Evolutionary conservation across 228 moss, liverwort and hornwort genomes (phyloP).

Genomic region (Sphagnum magellanicum): DNA sequence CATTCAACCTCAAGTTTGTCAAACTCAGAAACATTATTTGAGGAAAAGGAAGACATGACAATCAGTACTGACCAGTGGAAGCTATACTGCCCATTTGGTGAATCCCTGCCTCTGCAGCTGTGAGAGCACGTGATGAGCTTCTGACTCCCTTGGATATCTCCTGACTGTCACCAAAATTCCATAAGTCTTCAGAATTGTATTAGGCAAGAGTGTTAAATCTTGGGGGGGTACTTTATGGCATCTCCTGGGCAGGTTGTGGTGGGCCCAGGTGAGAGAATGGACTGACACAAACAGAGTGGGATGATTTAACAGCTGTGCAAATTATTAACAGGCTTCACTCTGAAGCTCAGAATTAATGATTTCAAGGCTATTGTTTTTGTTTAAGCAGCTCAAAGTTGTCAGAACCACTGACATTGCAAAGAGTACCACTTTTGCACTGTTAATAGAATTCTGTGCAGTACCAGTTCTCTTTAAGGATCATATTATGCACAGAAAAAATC

Average conservation of each 20-base stretch:
- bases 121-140: constrained; percentile 84
- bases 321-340: no score
- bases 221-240: no score
- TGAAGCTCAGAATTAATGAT: no score
- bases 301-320: no score
- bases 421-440: background rate
- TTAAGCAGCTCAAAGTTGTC: background rate
- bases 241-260: no score
- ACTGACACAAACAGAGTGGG: no score
- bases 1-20: background rate
- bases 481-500: background rate
- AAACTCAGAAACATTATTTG: background rate
- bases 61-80: constrained; percentile 56
- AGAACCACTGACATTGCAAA: background rate
- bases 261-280: no score
- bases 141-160: constrained; percentile 95
- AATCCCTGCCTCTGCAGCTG: constrained; percentile 80
- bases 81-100: constrained; percentile 69
- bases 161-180: constrained; percentile 36
- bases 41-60: background rate
- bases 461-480: background rate
- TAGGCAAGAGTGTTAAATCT: no score
- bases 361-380: no score
- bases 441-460: background rate
- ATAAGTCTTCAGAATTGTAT: no score